These are phyloP conservation scores for Adansonia digitata DNA, from an alignment of 345 rosid species.

Conservation along the genomic window DNA sequence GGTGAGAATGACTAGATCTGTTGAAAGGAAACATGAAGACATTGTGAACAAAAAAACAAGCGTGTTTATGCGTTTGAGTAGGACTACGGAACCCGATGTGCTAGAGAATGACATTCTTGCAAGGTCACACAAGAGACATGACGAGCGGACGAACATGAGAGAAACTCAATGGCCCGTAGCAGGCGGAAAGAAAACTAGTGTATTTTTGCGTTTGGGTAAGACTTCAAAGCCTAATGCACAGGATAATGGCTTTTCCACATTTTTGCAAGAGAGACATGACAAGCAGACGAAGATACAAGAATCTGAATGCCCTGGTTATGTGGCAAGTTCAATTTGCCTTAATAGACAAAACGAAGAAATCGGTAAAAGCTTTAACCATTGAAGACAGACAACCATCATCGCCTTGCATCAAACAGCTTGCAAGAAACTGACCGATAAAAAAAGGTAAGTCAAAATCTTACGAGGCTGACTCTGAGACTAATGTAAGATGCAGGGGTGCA, in stretches of 20 bases:
- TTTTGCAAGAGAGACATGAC: background rate
- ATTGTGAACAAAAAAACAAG: background rate
- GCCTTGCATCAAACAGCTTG: background rate
- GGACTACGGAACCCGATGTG: background rate
- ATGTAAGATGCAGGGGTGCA: background rate
- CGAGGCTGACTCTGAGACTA: background rate
- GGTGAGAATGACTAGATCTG: background rate
- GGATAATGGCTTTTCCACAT: background rate
- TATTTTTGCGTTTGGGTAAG: conserved; percentile 7
- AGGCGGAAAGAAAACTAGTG: conserved; percentile 4
- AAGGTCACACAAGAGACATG: background rate
- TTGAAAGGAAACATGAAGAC: background rate
- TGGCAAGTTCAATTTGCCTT: background rate
- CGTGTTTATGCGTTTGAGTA: conserved; percentile 10
- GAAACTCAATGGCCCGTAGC: background rate
- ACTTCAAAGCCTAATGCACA: background rate
- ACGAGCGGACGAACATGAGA: background rate
- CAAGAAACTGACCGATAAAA: background rate
- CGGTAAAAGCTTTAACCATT: background rate
- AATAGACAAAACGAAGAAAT: background rate
- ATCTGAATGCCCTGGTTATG: background rate
- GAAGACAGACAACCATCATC: background rate
- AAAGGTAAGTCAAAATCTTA: background rate
- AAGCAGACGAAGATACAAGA: background rate
- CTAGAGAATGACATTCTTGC: background rate